Conservation (phyloP, 352 stramenopile genomes). For the Phytopythium chamaehyphon region DNA sequence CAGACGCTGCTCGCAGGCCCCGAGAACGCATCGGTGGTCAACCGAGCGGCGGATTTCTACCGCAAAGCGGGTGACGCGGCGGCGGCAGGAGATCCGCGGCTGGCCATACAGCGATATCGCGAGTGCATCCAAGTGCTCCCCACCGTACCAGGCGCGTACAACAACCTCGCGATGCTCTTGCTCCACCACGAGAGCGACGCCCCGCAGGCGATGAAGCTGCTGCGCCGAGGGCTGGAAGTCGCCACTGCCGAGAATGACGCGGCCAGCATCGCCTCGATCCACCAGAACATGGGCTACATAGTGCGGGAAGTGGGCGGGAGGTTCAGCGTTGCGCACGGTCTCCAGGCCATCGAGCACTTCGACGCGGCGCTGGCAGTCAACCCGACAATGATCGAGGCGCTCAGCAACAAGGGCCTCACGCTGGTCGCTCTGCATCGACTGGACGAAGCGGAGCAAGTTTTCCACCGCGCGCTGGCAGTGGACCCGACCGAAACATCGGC, state of each 20-base stretch:
- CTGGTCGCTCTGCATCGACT: constrained; percentile 34
- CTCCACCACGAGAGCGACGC: constrained; percentile 14
- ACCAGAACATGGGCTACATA: constrained; percentile 76
- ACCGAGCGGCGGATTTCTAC: constrained; percentile 27
- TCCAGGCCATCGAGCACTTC: constrained; percentile 58
- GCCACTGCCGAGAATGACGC: constrained; percentile 29
- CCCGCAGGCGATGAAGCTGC: constrained; percentile 29
- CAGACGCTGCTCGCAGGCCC: constrained; percentile 11
- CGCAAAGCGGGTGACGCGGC: constrained; percentile 8
- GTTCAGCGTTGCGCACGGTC: constrained; percentile 28
- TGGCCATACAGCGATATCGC: constrained; percentile 33
- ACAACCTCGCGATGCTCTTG: constrained; percentile 75
- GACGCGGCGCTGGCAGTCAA: constrained; percentile 36
- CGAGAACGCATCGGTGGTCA: constrained; percentile 22
- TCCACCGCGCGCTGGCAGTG: constrained; percentile 35
- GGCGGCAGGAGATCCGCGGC: constrained; percentile 7
- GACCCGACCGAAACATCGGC: constrained; percentile 27
- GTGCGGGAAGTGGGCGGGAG: constrained; percentile 18
- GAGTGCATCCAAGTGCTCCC: constrained; percentile 45
- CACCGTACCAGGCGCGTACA: constrained; percentile 53
- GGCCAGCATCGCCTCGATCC: constrained; percentile 38
- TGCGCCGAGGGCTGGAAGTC: constrained; percentile 34
- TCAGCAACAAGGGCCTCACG: constrained; percentile 75
- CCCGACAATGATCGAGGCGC: constrained; percentile 32
- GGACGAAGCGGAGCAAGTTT: constrained; percentile 29